Evolutionary conservation across 768 basidiomycete species (phyloP).

Genomic region (Crepidotus variabilis): DNA sequence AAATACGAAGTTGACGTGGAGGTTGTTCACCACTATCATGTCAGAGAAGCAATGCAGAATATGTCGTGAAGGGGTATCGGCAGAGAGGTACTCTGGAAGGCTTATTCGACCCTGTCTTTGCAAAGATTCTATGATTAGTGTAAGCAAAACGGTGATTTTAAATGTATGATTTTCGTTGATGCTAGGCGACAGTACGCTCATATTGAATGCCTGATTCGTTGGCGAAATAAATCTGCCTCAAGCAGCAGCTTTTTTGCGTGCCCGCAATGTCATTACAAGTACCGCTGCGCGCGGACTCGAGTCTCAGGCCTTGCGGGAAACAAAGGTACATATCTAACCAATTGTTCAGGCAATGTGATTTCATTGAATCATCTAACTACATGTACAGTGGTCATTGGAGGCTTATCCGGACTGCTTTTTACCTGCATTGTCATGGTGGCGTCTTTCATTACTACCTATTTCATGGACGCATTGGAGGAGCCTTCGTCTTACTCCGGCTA

Average conservation of each 20-base stretch:
- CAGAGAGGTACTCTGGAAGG: conserved; percentile 60
- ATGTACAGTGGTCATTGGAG: conserved; percentile 57
- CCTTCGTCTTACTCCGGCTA: conserved; percentile 38
- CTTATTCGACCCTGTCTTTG: conserved; percentile 82
- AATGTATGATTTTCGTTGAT: conserved; percentile 9
- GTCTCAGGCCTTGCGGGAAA: conserved; percentile 76
- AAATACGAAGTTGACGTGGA: too few species aligned
- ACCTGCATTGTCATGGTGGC: conserved; percentile 62
- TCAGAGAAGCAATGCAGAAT: conserved; percentile 78
- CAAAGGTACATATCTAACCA: conserved; percentile 41
- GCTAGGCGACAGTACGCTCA: conserved; percentile 60
- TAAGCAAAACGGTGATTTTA: conserved; percentile 20
- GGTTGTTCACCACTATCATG: conserved; percentile 14
- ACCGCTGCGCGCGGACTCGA: conserved; percentile 70
- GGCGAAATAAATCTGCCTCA: conserved; percentile 64
- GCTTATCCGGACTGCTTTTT: conserved; percentile 58
- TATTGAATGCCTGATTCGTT: conserved; percentile 70
- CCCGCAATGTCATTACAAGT: conserved; percentile 75
- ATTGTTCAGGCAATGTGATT: conserved; percentile 2
- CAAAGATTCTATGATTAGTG: conserved; percentile 75
- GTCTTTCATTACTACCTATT: conserved; percentile 67
- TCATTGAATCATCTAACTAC: conserved; percentile 5
- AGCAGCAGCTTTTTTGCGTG: conserved; percentile 73
- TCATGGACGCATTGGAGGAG: conserved; percentile 60
- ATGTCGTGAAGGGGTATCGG: conserved; percentile 67